These are phyloP conservation scores for Leptographium galeiforme DNA, from an alignment of 2,329 filamentous ascomycete genomes.

Conservation along the genomic window DNA sequence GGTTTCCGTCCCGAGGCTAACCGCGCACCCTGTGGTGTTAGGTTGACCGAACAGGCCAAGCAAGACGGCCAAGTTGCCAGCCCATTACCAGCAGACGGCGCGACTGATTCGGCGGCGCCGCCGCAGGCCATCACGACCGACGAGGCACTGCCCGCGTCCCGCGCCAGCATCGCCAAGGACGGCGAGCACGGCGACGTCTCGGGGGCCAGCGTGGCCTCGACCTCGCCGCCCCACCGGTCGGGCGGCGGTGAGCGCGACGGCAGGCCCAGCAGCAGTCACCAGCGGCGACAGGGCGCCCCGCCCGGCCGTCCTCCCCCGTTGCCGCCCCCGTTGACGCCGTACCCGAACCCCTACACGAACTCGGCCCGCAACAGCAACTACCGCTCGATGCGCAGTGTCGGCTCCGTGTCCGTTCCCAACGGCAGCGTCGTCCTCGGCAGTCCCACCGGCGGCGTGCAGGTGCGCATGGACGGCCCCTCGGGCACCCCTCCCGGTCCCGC, in stretches of 20 bases:
- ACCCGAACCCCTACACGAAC: conserved; percentile 31
- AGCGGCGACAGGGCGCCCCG: conserved; percentile 9
- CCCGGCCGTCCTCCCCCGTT: conserved; percentile 14
- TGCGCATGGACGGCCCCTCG: conserved; percentile 73
- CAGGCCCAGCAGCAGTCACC: conserved; percentile 14
- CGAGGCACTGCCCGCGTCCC: conserved; percentile 28
- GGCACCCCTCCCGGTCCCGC: conserved; percentile 25
- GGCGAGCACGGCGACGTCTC: conserved; percentile 7
- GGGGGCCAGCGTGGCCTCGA: background rate
- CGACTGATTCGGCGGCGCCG: background rate
- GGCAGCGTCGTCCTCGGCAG: conserved; percentile 59
- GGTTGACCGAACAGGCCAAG: conserved; percentile 15
- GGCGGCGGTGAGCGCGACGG: background rate
- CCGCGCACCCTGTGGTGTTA: too few relatives aligned
- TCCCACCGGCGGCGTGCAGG: conserved; percentile 73
- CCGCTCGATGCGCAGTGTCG: conserved; percentile 8
- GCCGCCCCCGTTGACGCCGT: conserved; percentile 28
- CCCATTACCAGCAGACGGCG: background rate
- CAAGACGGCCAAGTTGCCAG: background rate
- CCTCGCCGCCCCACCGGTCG: conserved; percentile 1
- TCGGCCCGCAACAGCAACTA: conserved; percentile 7
- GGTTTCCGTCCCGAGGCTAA: too few relatives aligned
- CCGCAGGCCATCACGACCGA: conserved; percentile 40
- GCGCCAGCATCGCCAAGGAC: conserved; percentile 15
- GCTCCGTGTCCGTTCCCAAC: conserved; percentile 32